These are phyloP conservation scores for Pleochaeta shiraiana DNA, from an alignment of 2,329 filamentous ascomycete genomes.

Conservation along the genomic window DNA sequence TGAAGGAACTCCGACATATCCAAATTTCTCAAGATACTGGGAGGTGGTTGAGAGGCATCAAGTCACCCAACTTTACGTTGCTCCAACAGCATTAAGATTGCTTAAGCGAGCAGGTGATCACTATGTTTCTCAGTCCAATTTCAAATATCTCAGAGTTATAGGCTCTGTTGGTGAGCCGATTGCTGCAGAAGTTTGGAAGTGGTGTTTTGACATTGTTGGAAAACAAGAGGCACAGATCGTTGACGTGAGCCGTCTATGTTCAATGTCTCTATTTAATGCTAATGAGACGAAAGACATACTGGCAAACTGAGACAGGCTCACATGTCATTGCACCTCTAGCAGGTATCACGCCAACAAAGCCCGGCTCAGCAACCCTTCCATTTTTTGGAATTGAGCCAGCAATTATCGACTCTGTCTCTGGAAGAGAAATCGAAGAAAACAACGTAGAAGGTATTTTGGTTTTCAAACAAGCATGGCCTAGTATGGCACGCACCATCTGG, in stretches of 20 bases:
- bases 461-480: conserved; percentile 97
- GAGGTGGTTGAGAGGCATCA: conserved; percentile 91
- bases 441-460: conserved; percentile 83
- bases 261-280: conserved; percentile 8
- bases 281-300: conserved; percentile 54
- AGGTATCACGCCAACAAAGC: conserved; percentile 89
- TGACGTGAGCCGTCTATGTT: conserved; percentile 44
- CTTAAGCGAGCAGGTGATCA: conserved; percentile 91
- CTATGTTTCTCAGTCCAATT: conserved; percentile 70
- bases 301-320: conserved; percentile 98
- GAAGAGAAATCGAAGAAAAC: conserved; percentile 64
- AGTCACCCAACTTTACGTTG: conserved; percentile 96
- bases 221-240: conserved; percentile 86
- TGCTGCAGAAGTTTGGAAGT: conserved; percentile 97
- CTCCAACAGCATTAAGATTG: conserved; percentile 77
- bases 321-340: conserved; percentile 88
- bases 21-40: conserved; percentile 97
- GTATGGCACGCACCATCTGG: conserved; percentile 96
- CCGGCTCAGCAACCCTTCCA: conserved; percentile 81
- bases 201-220: conserved; percentile 92
- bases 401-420: conserved; percentile 91
- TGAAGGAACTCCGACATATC: conserved; percentile 92
- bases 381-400: conserved; percentile 98
- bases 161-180: conserved; percentile 97
- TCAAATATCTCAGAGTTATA: conserved; percentile 75